Percentiles rank a stretch among this genome's conserved stretches.
Conservation (phyloP, 257 asterid genomes). For the Nicotiana tomentosiformis region DNA sequence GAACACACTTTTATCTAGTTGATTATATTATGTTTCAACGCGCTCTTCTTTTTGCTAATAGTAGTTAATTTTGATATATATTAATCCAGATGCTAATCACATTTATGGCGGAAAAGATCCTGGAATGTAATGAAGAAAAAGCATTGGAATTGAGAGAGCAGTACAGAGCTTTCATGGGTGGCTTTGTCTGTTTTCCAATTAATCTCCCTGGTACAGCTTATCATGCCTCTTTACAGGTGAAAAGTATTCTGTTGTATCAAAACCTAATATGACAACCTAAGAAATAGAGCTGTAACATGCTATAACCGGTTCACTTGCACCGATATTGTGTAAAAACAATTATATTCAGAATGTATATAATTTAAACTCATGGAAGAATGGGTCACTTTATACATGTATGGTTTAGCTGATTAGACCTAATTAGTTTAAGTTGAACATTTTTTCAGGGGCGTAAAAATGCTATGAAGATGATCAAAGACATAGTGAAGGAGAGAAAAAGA, state of each 20-base stretch:
- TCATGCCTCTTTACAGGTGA: not conserved
- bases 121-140: not conserved
- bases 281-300: too few species aligned
- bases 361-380: too few species aligned
- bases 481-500: not conserved
- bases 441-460: not conserved
- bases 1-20: not conserved
- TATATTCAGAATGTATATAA: too few species aligned
- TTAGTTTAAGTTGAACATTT: not conserved
- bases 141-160: not conserved
- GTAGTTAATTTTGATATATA: not conserved
- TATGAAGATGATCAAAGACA: not conserved
- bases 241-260: not conserved
- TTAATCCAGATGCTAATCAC: not conserved
- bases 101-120: not conserved
- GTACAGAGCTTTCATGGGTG: not conserved
- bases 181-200: not conserved
- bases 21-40: not conserved
- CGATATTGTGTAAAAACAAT: too few species aligned
- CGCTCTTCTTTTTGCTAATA: not conserved
- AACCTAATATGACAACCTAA: too few species aligned
- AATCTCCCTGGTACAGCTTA: not conserved
- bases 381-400: too few species aligned
- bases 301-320: too few species aligned
- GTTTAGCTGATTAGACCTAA: too few species aligned